Evolutionary conservation across 2,329 filamentous ascomycete genomes (phyloP), one percentile per base, ranked within the genome.

Genomic region (Phyllosticta citribraziliensis): DNA sequence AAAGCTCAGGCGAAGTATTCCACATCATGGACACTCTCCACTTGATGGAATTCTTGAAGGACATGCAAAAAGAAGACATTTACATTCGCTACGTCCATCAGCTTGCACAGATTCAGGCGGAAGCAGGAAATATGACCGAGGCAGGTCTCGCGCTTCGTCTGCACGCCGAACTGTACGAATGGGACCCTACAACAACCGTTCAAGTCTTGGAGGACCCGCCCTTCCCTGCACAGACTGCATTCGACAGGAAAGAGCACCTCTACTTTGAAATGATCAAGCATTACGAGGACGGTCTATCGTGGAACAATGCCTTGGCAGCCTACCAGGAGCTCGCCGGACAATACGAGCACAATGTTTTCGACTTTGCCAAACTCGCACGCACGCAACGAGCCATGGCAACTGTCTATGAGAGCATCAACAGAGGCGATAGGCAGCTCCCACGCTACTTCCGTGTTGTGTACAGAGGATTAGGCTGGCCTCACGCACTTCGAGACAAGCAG

Each of bases 31-130:
- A 97, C 72, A 90, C 91, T 0, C 78, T 97, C 57, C 85, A 90
- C 61, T 79, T 97, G 25, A 97, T 97, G 92, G 91, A 97, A 67
- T 97, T 97, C 75, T 82, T 97, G 67, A 88, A 91, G 66, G 91
- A 97, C 70, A 96, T 97, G 88, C 89, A 95, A 66, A 96, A 96
- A 70, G 91, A 96, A 72, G 92, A 97, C 69, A 96, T 97, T 62
- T 97, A 96, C 73, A 88, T 96, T 65, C 88, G 91, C 65, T 97
- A 97, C 69, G 92, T 97, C 14, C 93, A 97, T 70, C 91, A 97
- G 73, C 81, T 97, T 20, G 89, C 91, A 2, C 79, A 85, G 50
- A 79, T 94, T 12, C 93, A 97, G 72, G 82, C 83, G 9, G 83
- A 87, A 51, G 83, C 88, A 3, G 82, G 88, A 62, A 94, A 96